phyloP scores from a whole-genome alignment of 2,329 filamentous ascomycete species.

The Paecilomyces sp. region DNA sequence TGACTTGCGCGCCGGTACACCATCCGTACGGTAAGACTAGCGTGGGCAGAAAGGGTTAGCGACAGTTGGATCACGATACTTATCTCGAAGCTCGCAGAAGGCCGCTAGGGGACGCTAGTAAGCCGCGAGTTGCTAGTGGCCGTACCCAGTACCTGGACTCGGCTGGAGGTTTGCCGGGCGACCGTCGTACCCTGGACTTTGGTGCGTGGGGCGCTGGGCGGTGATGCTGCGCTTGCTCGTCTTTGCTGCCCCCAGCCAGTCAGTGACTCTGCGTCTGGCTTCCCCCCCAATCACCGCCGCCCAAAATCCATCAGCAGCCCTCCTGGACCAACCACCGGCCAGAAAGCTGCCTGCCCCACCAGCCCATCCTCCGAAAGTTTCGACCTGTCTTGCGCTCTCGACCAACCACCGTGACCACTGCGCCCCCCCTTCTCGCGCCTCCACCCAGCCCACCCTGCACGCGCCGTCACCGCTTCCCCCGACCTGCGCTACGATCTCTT shows the following conservation, averaged over 20 bases:
- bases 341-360: too few relatives aligned
- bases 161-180: neutral
- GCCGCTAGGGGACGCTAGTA: neutral
- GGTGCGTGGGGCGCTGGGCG: constrained; percentile 1
- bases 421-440: neutral
- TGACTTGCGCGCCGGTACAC: constrained; percentile 8
- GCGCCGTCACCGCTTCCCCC: constrained; percentile 23
- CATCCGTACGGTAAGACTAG: constrained; percentile 1
- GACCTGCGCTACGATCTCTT: constrained; percentile 28
- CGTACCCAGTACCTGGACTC: constrained; percentile 2
- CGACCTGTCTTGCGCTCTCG: constrained; percentile 1
- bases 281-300: neutral
- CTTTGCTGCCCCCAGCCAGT: neutral
- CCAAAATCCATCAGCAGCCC: neutral
- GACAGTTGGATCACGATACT: neutral
- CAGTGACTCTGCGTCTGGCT: neutral
- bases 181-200: neutral
- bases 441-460: constrained; percentile 14
- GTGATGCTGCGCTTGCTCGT: neutral
- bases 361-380: constrained; percentile 2
- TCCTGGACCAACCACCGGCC: too few relatives aligned
- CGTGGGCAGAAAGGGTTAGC: neutral
- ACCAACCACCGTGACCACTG: neutral
- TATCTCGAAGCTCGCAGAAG: neutral
- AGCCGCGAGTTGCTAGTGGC: neutral